These are phyloP conservation scores for Epicoccum nigrum DNA, from an alignment of 2,329 filamentous ascomycete species.

Conservation along the genomic window DNA sequence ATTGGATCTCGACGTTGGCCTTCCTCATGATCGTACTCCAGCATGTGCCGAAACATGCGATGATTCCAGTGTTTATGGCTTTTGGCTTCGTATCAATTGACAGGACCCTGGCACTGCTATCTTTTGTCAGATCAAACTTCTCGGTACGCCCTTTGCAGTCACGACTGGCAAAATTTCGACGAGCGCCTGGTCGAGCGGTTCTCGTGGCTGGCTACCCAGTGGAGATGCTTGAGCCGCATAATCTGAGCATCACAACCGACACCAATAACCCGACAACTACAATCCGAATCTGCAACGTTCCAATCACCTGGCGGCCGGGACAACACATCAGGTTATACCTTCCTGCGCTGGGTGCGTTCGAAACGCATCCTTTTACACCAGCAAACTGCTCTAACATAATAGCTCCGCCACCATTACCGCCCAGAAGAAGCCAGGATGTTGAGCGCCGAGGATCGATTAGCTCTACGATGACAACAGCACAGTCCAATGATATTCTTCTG, in stretches of 20 bases:
- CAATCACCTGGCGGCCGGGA: slow-evolving; percentile 36
- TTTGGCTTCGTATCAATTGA: slow-evolving; percentile 25
- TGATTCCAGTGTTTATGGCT: slow-evolving; percentile 28
- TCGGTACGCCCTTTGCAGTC: slow-evolving; percentile 19
- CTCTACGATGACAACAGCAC: background rate
- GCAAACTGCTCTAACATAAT: slow-evolving; percentile 31
- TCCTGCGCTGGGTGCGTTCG: slow-evolving; percentile 31
- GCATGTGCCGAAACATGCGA: slow-evolving; percentile 35
- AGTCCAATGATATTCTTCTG: slow-evolving; percentile 31
- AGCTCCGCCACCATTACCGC: slow-evolving; percentile 16
- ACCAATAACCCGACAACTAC: slow-evolving; percentile 24
- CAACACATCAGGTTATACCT: slow-evolving; percentile 39
- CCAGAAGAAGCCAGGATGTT: slow-evolving; percentile 19
- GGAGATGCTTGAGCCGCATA: slow-evolving; percentile 26
- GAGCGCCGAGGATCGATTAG: slow-evolving; percentile 14
- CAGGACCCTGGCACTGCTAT: slow-evolving; percentile 10
- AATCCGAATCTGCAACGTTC: slow-evolving; percentile 31
- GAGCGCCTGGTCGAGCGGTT: slow-evolving; percentile 15
- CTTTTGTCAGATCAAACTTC: slow-evolving; percentile 29
- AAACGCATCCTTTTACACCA: slow-evolving; percentile 40
- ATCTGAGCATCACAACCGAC: slow-evolving; percentile 8
- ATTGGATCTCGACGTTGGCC: slow-evolving; percentile 29
- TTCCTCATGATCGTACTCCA: slow-evolving; percentile 31
- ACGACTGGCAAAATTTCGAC: slow-evolving; percentile 14
- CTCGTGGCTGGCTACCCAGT: slow-evolving; percentile 31